Evolutionary conservation across 2,329 filamentous ascomycete species (phyloP).

Genomic region (Onygena corvina): DNA sequence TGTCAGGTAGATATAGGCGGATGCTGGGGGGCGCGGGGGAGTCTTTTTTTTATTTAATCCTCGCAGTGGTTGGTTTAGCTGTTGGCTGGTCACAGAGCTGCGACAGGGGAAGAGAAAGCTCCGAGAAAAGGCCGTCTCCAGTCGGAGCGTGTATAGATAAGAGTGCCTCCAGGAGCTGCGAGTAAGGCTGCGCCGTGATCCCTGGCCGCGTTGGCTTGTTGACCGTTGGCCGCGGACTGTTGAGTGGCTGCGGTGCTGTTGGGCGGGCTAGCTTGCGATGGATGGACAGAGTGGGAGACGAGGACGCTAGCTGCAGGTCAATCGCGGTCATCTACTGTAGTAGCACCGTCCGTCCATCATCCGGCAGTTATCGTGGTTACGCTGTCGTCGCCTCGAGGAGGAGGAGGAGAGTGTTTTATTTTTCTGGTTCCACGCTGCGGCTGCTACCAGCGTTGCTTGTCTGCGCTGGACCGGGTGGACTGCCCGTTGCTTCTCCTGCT

Average conservation of each 20-base stretch:
- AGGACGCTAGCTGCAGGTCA: no score
- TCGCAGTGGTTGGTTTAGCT: not conserved
- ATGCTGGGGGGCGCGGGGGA: not conserved
- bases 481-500: not conserved
- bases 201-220: not conserved
- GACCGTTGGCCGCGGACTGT: not conserved
- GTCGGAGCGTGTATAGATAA: no score
- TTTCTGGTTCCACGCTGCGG: not conserved
- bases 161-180: no score
- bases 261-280: not conserved
- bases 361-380: no score
- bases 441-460: no score
- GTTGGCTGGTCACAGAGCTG: not conserved
- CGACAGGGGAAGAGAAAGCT: not conserved
- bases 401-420: not conserved
- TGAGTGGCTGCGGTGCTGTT: not conserved
- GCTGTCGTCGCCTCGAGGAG: not conserved
- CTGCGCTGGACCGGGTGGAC: not conserved
- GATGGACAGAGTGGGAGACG: not conserved
- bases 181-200: not conserved
- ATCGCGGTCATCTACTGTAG: no score
- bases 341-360: slow-evolving; percentile 1
- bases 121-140: not conserved
- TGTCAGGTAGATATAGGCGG: not conserved
- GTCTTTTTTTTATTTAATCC: not conserved